phyloP scores from a whole-genome alignment of 2,329 filamentous ascomycete genomes.

The Leptosphaerulina australis region DNA sequence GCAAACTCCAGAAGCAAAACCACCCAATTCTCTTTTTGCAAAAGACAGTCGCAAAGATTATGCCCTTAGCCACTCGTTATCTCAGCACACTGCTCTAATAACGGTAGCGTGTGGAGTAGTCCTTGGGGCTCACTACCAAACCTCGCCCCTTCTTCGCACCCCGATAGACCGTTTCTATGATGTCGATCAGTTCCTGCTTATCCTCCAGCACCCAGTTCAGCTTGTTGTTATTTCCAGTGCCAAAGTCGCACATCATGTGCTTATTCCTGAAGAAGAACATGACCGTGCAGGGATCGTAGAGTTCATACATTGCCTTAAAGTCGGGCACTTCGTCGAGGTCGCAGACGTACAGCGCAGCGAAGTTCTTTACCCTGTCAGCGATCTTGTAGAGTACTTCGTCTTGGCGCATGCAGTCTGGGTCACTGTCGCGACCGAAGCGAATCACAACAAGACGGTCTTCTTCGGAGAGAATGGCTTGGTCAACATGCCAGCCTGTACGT shows the following conservation, averaged over 20 bases:
- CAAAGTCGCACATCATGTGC: conserved; percentile 98
- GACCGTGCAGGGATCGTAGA: conserved; percentile 90
- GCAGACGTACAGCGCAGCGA: conserved; percentile 81
- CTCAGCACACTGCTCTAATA: conserved; percentile 55
- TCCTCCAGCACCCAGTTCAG: conserved; percentile 96
- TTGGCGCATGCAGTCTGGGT: conserved; percentile 79
- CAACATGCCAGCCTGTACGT: conserved; percentile 93
- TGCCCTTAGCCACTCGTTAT: background rate
- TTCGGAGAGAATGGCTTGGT: conserved; percentile 80
- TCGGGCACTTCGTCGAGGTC: conserved; percentile 70
- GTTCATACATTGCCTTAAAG: conserved; percentile 94
- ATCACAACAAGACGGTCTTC: conserved; percentile 93
- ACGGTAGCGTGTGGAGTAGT: conserved; percentile 71
- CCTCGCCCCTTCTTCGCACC: conserved; percentile 98
- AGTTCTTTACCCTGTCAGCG: conserved; percentile 91
- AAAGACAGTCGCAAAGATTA: background rate
- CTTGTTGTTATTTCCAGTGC: conserved; percentile 97
- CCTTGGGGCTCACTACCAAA: conserved; percentile 95
- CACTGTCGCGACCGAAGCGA: conserved; percentile 86
- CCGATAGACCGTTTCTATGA: conserved; percentile 95
- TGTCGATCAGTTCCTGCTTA: conserved; percentile 98
- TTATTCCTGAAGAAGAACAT: conserved; percentile 99
- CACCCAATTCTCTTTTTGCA: background rate
- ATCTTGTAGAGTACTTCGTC: conserved; percentile 96
- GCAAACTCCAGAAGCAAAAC: conserved; percentile 1